Evolutionary conservation across 2,329 filamentous ascomycete species (phyloP).

Genomic region (Exutisphaerella laricina): DNA sequence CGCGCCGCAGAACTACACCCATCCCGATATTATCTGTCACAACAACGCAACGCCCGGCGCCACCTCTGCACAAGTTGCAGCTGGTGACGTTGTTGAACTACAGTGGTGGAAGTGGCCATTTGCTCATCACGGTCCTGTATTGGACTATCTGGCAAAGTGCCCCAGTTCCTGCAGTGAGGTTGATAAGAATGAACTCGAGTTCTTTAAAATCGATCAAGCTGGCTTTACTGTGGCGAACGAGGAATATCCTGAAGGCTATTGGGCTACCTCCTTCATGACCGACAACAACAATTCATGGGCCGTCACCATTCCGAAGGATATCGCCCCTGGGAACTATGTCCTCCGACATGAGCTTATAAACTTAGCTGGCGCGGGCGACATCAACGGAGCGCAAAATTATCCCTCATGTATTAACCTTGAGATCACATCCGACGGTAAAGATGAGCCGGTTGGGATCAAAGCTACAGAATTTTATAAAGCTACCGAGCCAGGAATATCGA

Average conservation of each 20-base stretch:
- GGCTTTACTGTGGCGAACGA: slow-evolving; percentile 50
- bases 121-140: slow-evolving; percentile 57
- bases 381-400: slow-evolving; percentile 43
- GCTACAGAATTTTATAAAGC: slow-evolving; percentile 53
- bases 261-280: slow-evolving; percentile 52
- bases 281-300: slow-evolving; percentile 44
- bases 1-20: slow-evolving; percentile 20
- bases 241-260: slow-evolving; percentile 41
- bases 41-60: slow-evolving; percentile 48
- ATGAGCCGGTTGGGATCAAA: slow-evolving; percentile 42
- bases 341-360: slow-evolving; percentile 56
- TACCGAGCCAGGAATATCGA: slow-evolving; percentile 52
- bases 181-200: slow-evolving; percentile 51
- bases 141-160: slow-evolving; percentile 61
- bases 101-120: slow-evolving; percentile 63
- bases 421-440: slow-evolving; percentile 50
- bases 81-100: slow-evolving; percentile 54
- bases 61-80: slow-evolving; percentile 51
- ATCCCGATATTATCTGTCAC: slow-evolving; percentile 41
- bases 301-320: slow-evolving; percentile 48
- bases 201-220: slow-evolving; percentile 58
- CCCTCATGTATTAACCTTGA: slow-evolving; percentile 53
- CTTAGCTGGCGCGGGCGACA: slow-evolving; percentile 48
- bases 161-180: slow-evolving; percentile 45
- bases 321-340: slow-evolving; percentile 54